Conservation (phyloP, 257 asterid species). For the Solanum peruvianum region DNA sequence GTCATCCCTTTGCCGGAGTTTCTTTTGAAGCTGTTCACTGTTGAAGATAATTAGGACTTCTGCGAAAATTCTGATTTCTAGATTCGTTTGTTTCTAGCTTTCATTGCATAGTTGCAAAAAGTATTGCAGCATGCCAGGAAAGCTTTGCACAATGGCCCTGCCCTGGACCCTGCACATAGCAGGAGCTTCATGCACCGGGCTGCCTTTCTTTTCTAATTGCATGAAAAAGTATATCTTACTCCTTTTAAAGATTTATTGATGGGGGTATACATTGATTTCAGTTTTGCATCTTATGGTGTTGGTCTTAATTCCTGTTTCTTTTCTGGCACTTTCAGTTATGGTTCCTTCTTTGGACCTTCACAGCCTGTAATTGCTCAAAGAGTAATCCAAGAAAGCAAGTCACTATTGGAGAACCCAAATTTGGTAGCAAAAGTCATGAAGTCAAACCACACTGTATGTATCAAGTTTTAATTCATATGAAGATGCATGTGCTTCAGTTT, state of each 20-base stretch:
- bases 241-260: background rate
- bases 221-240: background rate
- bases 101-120: background rate
- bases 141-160: background rate
- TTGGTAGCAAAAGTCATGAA: conserved; percentile 49
- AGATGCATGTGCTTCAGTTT: background rate
- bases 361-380: conserved; percentile 84
- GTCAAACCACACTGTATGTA: conserved; percentile 31
- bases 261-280: background rate
- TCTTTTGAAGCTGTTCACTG: background rate
- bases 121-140: background rate
- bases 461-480: background rate
- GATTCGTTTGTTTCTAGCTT: background rate
- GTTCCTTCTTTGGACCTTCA: conserved; percentile 95
- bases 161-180: background rate
- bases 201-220: background rate
- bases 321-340: conserved; percentile 43
- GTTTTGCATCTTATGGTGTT: background rate
- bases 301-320: background rate
- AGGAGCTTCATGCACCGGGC: background rate
- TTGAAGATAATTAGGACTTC: background rate
- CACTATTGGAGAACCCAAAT: conserved; percentile 70
- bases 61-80: background rate
- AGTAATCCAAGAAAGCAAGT: conserved; percentile 94
- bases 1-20: background rate